phyloP scores from a whole-genome alignment of 2,329 filamentous ascomycete species.

The Aureobasidium sp. region DNA sequence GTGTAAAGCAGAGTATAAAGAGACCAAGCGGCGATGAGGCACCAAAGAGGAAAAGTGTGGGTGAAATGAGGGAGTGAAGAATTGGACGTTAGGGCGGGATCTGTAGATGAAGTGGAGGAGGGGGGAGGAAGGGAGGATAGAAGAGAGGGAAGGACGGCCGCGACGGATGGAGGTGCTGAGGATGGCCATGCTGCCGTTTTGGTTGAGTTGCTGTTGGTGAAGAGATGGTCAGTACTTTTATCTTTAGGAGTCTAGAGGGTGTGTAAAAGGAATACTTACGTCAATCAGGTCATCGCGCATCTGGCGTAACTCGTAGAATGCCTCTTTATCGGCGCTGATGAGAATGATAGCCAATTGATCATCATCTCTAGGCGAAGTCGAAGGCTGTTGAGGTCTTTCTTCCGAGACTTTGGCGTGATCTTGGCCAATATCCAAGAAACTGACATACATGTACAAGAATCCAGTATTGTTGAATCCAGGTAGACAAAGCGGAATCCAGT shows the following conservation, averaged over 20 bases:
- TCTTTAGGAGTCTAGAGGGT: no score
- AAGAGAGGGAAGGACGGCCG: conserved; percentile 63
- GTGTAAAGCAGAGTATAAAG: conserved; percentile 78
- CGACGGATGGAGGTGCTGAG: conserved; percentile 64
- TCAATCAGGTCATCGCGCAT: conserved; percentile 56
- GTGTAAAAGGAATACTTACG: conserved; percentile 30
- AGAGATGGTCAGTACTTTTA: no score
- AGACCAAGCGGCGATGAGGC: conserved; percentile 55
- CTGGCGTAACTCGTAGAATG: conserved; percentile 80
- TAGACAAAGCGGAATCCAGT: conserved; percentile 93
- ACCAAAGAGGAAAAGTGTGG: conserved; percentile 53
- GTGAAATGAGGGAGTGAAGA: conserved; percentile 77
- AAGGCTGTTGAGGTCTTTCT: conserved; percentile 25
- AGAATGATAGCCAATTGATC: conserved; percentile 83
- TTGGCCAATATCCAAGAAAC: conserved; percentile 63
- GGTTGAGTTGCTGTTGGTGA: conserved; percentile 55
- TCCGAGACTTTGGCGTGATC: neutral
- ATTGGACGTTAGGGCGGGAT: conserved; percentile 88
- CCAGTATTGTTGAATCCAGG: conserved; percentile 96
- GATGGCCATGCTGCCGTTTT: conserved; percentile 65
- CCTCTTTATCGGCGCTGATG: conserved; percentile 87
- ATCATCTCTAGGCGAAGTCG: conserved; percentile 34
- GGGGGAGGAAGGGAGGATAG: conserved; percentile 72
- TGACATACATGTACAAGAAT: conserved; percentile 98
- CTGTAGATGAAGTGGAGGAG: conserved; percentile 95